Conservation (phyloP, 139 green algal species). For the Auxenochlorella pyrenoidosa region DNA sequence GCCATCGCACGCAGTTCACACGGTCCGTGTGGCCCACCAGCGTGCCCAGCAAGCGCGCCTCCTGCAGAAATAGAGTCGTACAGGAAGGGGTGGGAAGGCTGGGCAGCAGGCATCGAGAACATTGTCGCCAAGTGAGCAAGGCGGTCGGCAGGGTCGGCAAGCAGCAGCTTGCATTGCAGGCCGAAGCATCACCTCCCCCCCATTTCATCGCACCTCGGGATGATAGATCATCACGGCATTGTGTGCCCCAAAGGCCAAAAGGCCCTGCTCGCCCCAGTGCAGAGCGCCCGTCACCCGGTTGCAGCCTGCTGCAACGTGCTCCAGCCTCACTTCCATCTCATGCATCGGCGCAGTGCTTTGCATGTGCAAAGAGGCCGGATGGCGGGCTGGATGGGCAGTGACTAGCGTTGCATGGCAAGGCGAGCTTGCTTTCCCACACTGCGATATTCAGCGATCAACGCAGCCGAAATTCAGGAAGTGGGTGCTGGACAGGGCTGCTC, state of each 20-base stretch:
- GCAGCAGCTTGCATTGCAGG: not conserved
- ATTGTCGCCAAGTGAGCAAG: not conserved
- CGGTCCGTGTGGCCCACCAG: conserved; percentile 77
- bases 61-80: conserved; percentile 48
- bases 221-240: conserved; percentile 75
- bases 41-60: conserved; percentile 55
- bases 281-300: conserved; percentile 73
- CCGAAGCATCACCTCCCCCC: not conserved
- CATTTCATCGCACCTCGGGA: conserved; percentile 48
- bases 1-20: conserved; percentile 86
- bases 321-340: not conserved
- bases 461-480: too few species aligned
- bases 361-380: not conserved
- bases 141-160: not conserved
- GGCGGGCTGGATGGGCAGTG: too few species aligned
- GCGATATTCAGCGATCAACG: too few species aligned
- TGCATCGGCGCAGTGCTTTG: not conserved
- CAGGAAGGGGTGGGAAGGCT: not conserved
- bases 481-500: too few species aligned
- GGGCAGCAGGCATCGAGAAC: not conserved
- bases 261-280: conserved; percentile 69
- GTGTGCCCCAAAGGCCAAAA: conserved; percentile 78
- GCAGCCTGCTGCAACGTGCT: conserved; percentile 69
- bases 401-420: too few species aligned
- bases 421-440: too few species aligned